Conservation (phyloP, 164 flowering plant genomes). For the Piper betle region DNA sequence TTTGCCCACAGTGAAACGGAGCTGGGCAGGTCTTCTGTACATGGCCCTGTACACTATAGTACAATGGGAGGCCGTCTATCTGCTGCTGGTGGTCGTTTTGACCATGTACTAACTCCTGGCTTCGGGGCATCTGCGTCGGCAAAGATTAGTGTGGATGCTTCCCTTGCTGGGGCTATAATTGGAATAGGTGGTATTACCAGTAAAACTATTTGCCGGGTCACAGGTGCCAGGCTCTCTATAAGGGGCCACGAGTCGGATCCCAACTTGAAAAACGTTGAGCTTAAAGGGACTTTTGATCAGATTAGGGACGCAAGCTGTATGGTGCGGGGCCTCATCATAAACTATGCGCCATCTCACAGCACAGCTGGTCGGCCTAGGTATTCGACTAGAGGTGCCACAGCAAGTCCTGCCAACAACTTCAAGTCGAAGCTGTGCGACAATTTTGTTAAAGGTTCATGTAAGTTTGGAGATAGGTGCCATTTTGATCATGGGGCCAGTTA, state of each 20-base stretch:
- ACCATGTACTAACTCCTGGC: slow-evolving; percentile 1
- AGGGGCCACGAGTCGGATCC: slow-evolving; percentile 78
- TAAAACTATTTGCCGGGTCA: slow-evolving; percentile 72
- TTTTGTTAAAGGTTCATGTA: slow-evolving; percentile 59
- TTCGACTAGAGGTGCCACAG: slow-evolving; percentile 6
- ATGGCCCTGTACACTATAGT: too few species aligned
- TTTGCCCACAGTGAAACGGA: too few species aligned
- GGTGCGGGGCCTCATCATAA: slow-evolving; percentile 68
- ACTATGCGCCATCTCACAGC: slow-evolving; percentile 15
- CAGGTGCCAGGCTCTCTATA: slow-evolving; percentile 75
- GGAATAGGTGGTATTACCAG: slow-evolving; percentile 90
- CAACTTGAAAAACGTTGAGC: slow-evolving; percentile 67
- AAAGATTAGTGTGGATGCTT: slow-evolving; percentile 84
- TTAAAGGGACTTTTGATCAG: slow-evolving; percentile 91
- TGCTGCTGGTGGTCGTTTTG: too few species aligned
- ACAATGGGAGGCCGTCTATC: too few species aligned
- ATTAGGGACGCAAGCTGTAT: slow-evolving; percentile 68
- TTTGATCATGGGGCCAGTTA: slow-evolving; percentile 75
- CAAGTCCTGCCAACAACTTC: slow-evolving; percentile 27
- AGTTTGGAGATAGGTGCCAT: slow-evolving; percentile 74
- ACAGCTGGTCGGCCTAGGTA: slow-evolving; percentile 11
- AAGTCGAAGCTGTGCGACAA: slow-evolving; percentile 73
- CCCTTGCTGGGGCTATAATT: slow-evolving; percentile 84
- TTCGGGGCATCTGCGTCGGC: slow-evolving; percentile 83
- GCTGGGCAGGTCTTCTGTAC: too few species aligned